Evolutionary conservation across 164 flowering plant species (phyloP).

Genomic region (Vitis labrusca): DNA sequence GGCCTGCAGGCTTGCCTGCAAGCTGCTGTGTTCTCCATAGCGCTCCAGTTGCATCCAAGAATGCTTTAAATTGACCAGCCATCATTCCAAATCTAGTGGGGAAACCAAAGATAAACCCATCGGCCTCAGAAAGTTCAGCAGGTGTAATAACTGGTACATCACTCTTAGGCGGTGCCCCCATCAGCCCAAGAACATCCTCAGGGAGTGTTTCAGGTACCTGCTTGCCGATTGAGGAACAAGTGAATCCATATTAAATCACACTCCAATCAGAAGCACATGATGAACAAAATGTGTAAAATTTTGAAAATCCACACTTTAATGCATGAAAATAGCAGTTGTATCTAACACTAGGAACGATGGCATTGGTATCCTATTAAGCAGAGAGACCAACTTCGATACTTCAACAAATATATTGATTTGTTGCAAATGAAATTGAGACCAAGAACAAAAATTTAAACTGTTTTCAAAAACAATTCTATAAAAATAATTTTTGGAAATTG

Average conservation of each 20-base stretch:
- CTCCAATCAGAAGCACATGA: too few species aligned
- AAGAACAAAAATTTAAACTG: too few species aligned
- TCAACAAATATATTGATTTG: too few species aligned
- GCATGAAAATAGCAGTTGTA: not conserved
- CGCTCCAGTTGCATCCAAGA: slow-evolving; percentile 60
- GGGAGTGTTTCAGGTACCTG: slow-evolving; percentile 69
- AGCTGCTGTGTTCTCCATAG: slow-evolving; percentile 56
- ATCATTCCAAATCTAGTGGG: slow-evolving; percentile 82
- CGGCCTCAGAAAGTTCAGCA: slow-evolving; percentile 57
- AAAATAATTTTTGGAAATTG: too few species aligned
- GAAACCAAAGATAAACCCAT: slow-evolving; percentile 59
- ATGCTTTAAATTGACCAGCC: slow-evolving; percentile 69
- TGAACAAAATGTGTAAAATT: too few species aligned
- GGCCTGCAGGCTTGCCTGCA: slow-evolving; percentile 75
- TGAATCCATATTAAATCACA: too few species aligned
- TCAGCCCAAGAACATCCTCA: slow-evolving; percentile 57
- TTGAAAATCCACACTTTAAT: too few species aligned
- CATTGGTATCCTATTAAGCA: too few species aligned
- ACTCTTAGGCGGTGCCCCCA: slow-evolving; percentile 68
- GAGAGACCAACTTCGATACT: too few species aligned
- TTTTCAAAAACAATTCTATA: too few species aligned
- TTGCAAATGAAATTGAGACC: too few species aligned
- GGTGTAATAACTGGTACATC: slow-evolving; percentile 52
- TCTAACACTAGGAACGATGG: not conserved
- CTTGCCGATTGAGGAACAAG: too few species aligned